A percentile compares a stretch with the other conserved stretches of the same genome.
These are phyloP conservation scores for Stenocarpella maydis DNA, from an alignment of 2,329 filamentous ascomycete genomes.

Conservation along the genomic window DNA sequence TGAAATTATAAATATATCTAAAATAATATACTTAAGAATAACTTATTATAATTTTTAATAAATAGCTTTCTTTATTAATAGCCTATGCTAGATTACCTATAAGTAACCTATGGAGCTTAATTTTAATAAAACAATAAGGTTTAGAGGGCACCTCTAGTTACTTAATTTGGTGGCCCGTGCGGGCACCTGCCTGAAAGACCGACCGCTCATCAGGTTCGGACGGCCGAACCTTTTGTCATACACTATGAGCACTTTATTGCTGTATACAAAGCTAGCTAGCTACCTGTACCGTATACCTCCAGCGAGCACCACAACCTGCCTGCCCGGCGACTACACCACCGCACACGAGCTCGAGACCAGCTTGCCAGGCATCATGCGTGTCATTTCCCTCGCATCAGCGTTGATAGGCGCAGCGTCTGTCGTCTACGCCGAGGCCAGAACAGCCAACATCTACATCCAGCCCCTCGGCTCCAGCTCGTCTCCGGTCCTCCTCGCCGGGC, in stretches of 20 bases:
- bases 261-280: not conserved
- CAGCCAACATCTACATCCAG: conserved; percentile 63
- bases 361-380: conserved; percentile 33
- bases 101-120: no score
- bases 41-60: no score
- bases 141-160: not conserved
- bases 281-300: not conserved
- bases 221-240: not conserved
- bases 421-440: conserved; percentile 51
- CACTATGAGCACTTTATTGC: not conserved
- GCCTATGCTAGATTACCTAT: no score
- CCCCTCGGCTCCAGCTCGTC: conserved; percentile 50
- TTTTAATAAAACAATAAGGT: no score
- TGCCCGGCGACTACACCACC: not conserved
- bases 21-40: no score
- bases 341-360: not conserved
- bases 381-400: conserved; percentile 31
- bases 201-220: not conserved
- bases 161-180: conserved; percentile 14
- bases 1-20: no score
- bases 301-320: not conserved
- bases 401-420: conserved; percentile 53
- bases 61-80: no score
- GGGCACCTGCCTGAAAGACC: not conserved
- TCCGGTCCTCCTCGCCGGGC: conserved; percentile 60